These are phyloP conservation scores for Pittosporum tobira DNA, from an alignment of 129 eudicot species.

Conservation along the genomic window DNA sequence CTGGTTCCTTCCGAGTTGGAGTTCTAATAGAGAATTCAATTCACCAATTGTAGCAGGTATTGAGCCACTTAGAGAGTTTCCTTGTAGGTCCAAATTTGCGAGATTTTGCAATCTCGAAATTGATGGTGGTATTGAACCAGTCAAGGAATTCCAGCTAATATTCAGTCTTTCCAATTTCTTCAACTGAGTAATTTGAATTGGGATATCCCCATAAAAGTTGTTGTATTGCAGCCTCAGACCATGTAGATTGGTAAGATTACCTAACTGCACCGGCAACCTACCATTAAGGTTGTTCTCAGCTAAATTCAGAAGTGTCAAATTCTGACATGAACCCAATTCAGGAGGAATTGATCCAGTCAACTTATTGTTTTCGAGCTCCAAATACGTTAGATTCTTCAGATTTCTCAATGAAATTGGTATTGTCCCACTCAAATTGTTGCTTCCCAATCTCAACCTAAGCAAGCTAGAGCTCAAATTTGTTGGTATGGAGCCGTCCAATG, in stretches of 20 bases:
- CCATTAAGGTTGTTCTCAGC: constrained; percentile 44
- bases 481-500: constrained; percentile 49
- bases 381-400: constrained; percentile 33
- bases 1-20: constrained; percentile 65
- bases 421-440: constrained; percentile 39
- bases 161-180: constrained; percentile 36
- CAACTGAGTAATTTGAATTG: constrained; percentile 32
- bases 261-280: constrained; percentile 37
- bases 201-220: constrained; percentile 49
- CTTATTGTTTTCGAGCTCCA: constrained; percentile 48
- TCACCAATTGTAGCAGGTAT: constrained; percentile 41
- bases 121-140: constrained; percentile 54
- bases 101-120: constrained; percentile 43
- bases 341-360: constrained; percentile 50
- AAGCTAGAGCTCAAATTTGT: constrained; percentile 24
- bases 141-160: constrained; percentile 51
- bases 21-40: constrained; percentile 46
- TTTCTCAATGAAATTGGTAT: constrained; percentile 33
- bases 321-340: constrained; percentile 35
- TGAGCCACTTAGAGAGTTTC: constrained; percentile 45
- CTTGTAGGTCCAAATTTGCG: constrained; percentile 40
- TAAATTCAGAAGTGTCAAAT: constrained; percentile 52
- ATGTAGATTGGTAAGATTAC: constrained; percentile 39
- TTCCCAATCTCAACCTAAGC: constrained; percentile 59
- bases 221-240: constrained; percentile 61